Evolutionary conservation across 1,139 yeast species (phyloP), one percentile per base, ranked within the genome.

Genomic region (Geotrichum klebahnii): DNA sequence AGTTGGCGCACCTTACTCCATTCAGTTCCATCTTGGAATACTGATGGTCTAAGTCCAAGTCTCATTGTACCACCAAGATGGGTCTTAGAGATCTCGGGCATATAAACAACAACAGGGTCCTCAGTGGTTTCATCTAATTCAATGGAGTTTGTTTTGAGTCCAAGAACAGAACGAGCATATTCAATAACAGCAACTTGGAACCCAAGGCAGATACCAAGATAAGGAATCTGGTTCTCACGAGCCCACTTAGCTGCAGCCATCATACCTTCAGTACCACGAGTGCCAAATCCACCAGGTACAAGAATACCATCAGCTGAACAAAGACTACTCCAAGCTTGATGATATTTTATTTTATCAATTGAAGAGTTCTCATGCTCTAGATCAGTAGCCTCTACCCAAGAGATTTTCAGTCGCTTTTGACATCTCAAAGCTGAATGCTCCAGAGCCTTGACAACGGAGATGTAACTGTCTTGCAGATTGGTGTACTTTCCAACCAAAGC

Each of bases 61-160:
- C 99, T 83, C 99, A 94, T 94, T 51, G 97, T 92, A 61, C 99
- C 99, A 58, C 99, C 99, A 74, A 94, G 79, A 67, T 88, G 89
- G 59, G 86, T 82, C 74, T 89, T 94, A 71, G 89, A 95, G 56
- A 92, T 90, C 70, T 94, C 98, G 44, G 99, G 98, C 98, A 94
- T 94, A 74, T 87, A 92, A 47, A 94, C 89, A 56, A 94, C 95
- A 46, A 90, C 81, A 38, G 94, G 88, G 59, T 85, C 88, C 31
- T 75, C 70, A 48, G 79, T 68, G 29, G 75, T 70, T 41, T 84
- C 81, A 61, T 80, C 81, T 62, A 90, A 86, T 72, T 94, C 99
- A 72, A 84, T 81, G 26, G 97, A 88, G 51, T 87, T 84, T 47
- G 95, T 84, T 51, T 76, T 76, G 58, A 79, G 68, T 44, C 90